Evolutionary conservation across 805 yeast genomes (phyloP).

Genomic region (Candida maltosa): DNA sequence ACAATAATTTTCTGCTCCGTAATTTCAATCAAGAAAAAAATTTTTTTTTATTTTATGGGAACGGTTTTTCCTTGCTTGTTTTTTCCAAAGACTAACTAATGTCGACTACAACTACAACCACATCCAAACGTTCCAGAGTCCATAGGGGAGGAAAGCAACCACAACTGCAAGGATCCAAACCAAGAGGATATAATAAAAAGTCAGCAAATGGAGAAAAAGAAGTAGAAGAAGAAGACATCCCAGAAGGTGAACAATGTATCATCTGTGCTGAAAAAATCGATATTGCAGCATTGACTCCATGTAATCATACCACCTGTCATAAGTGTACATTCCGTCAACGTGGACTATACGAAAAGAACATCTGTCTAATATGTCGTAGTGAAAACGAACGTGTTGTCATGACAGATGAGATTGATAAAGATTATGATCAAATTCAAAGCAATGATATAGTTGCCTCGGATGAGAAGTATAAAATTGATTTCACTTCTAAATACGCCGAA

Average conservation of each 20-base stretch:
- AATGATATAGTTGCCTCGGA: slow-evolving; percentile 31
- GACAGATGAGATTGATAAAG: slow-evolving; percentile 42
- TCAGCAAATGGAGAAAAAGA: slow-evolving; percentile 10
- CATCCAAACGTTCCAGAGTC: slow-evolving; percentile 9
- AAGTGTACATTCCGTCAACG: slow-evolving; percentile 79
- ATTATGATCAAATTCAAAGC: slow-evolving; percentile 34
- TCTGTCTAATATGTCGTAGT: slow-evolving; percentile 83
- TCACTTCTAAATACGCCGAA: slow-evolving; percentile 51
- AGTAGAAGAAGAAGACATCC: slow-evolving; percentile 16
- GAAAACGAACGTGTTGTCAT: slow-evolving; percentile 58
- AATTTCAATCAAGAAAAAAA: no score
- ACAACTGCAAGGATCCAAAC: neutral
- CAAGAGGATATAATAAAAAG: neutral
- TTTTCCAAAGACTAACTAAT: no score
- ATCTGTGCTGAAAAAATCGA: slow-evolving; percentile 76
- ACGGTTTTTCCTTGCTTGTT: no score
- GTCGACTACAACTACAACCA: no score
- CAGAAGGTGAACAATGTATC: slow-evolving; percentile 55
- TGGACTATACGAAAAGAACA: slow-evolving; percentile 67
- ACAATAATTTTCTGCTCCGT: no score
- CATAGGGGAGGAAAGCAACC: slow-evolving; percentile 4
- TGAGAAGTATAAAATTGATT: slow-evolving; percentile 52
- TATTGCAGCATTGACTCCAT: slow-evolving; percentile 72
- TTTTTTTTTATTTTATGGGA: no score
- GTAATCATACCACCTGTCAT: slow-evolving; percentile 84